phyloP scores from a whole-genome alignment of 2,329 filamentous ascomycete species.

The Beauveria sp. region DNA sequence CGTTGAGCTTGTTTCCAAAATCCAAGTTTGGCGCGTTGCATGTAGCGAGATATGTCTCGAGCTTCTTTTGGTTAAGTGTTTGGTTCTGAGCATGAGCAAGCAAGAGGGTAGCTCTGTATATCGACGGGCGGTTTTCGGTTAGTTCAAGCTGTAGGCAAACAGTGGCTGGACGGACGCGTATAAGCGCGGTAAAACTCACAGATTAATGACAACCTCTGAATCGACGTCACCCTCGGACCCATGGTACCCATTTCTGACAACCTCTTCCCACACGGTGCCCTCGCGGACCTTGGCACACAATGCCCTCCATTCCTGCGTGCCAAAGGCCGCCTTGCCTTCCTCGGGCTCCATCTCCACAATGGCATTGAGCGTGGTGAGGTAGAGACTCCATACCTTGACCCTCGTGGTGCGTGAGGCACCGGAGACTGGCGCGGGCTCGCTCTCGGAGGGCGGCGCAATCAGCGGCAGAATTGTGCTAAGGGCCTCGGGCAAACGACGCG shows the following conservation, averaged over 20 bases:
- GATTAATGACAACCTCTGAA: slow-evolving; percentile 83
- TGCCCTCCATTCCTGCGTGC: slow-evolving; percentile 73
- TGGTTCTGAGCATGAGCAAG: slow-evolving; percentile 86
- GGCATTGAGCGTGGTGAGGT: slow-evolving; percentile 86
- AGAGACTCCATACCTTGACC: slow-evolving; percentile 96
- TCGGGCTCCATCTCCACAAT: slow-evolving; percentile 83
- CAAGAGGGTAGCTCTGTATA: slow-evolving; percentile 69
- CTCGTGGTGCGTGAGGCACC: slow-evolving; percentile 72
- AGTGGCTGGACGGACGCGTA: background rate
- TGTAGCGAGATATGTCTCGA: slow-evolving; percentile 83
- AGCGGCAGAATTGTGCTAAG: slow-evolving; percentile 78
- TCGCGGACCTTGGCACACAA: slow-evolving; percentile 79
- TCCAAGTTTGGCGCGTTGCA: slow-evolving; percentile 67
- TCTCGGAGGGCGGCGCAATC: slow-evolving; percentile 53
- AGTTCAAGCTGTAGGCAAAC: background rate
- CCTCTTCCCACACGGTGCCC: slow-evolving; percentile 89
- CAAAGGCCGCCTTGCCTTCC: slow-evolving; percentile 84
- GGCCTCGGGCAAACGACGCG: slow-evolving; percentile 84
- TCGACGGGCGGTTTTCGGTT: slow-evolving; percentile 10
- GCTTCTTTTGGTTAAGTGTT: slow-evolving; percentile 71
- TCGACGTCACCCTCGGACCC: slow-evolving; percentile 87
- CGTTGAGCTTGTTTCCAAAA: slow-evolving; percentile 55
- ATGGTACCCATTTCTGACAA: slow-evolving; percentile 79
- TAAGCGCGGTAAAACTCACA: slow-evolving; percentile 44
- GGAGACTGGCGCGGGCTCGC: slow-evolving; percentile 64